Conservation (phyloP, 177 flowering plant species). For the Telopea speciosissima region DNA sequence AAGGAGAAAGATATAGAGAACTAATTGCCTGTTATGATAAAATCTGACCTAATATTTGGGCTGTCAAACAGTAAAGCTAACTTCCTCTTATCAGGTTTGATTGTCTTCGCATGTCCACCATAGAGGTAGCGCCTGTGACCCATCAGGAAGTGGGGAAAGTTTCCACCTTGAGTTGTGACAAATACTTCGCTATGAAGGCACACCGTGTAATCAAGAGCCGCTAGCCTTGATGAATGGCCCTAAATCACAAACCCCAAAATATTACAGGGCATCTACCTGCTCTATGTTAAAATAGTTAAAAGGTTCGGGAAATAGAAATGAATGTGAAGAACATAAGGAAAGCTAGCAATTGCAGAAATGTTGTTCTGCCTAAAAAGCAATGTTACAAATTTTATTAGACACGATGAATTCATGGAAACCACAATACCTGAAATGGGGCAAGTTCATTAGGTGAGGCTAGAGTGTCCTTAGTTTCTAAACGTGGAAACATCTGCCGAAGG, state of each 20-base stretch:
- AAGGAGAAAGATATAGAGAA: background rate
- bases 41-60: slow-evolving; percentile 61
- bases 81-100: slow-evolving; percentile 90
- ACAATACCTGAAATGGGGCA: slow-evolving; percentile 66
- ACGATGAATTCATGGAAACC: background rate
- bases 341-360: background rate
- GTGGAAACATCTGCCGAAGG: slow-evolving; percentile 79
- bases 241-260: slow-evolving; percentile 27
- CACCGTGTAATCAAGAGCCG: slow-evolving; percentile 92
- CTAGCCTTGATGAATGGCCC: slow-evolving; percentile 92
- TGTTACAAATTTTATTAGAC: background rate
- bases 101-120: slow-evolving; percentile 88
- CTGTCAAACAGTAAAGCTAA: slow-evolving; percentile 71
- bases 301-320: background rate
- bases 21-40: background rate
- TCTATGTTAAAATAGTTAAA: background rate
- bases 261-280: slow-evolving; percentile 1
- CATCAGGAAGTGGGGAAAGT: slow-evolving; percentile 96
- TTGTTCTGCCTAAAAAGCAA: background rate
- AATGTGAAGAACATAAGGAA: background rate
- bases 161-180: slow-evolving; percentile 97
- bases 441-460: slow-evolving; percentile 75
- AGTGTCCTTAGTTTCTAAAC: slow-evolving; percentile 73
- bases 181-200: slow-evolving; percentile 95
- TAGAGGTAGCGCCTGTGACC: slow-evolving; percentile 84